A percentile compares a stretch with the other conserved stretches of the same genome.
These are phyloP conservation scores for Ascocoryne sarcoides DNA, from an alignment of 2,329 filamentous ascomycete genomes.

Conservation along the genomic window DNA sequence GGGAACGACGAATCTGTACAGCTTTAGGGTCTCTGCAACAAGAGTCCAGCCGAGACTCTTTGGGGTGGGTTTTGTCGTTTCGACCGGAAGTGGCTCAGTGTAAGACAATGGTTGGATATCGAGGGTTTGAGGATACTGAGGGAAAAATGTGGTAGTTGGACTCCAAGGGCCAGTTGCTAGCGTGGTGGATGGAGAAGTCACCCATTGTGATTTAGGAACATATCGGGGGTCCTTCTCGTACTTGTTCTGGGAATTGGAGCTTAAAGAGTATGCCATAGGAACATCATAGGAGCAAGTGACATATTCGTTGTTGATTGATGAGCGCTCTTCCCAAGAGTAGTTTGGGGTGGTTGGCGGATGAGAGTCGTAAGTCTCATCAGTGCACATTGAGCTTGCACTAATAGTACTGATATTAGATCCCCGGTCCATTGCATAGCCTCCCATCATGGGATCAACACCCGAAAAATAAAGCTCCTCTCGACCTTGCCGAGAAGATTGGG, in stretches of 20 bases:
- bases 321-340: too few relatives aligned
- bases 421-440: neutral
- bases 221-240: neutral
- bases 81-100: neutral
- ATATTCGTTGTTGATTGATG: too few relatives aligned
- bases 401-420: neutral
- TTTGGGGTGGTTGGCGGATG: neutral
- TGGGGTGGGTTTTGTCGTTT: constrained; percentile 9
- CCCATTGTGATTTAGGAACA: neutral
- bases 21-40: constrained; percentile 5
- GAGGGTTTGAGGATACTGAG: neutral
- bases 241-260: neutral
- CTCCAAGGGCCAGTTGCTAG: neutral
- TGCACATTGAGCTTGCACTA: neutral
- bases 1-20: constrained; percentile 16
- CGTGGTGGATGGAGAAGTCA: neutral
- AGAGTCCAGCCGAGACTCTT: constrained; percentile 12
- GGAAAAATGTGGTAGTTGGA: neutral
- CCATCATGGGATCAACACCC: neutral
- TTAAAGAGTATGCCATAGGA: neutral
- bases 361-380: neutral
- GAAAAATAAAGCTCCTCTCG: neutral
- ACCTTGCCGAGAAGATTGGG: neutral
- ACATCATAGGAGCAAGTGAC: neutral
- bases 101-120: neutral